Conservation (phyloP, 2,329 filamentous ascomycete genomes). For the Venturia aucupariae region DNA sequence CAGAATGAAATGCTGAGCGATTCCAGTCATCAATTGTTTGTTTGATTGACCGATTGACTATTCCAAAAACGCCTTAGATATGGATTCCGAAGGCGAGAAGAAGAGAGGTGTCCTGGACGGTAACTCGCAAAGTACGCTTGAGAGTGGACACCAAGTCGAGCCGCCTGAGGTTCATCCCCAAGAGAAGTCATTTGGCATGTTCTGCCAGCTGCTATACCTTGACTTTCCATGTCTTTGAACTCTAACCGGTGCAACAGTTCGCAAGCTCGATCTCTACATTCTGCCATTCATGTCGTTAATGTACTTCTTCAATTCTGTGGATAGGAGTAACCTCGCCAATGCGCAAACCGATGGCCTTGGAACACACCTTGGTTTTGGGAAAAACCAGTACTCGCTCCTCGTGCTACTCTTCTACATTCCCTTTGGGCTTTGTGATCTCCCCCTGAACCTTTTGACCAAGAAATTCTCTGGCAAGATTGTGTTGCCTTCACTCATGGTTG, state of each 20-base stretch:
- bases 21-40: too few relatives aligned
- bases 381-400: slow-evolving; percentile 32
- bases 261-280: slow-evolving; percentile 41
- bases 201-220: neutral
- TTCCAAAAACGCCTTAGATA: neutral
- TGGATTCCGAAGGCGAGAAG: neutral
- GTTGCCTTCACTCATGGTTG: slow-evolving; percentile 36
- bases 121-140: neutral
- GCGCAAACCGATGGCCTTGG: neutral
- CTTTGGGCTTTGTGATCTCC: slow-evolving; percentile 41
- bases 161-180: neutral
- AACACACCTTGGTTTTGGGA: neutral
- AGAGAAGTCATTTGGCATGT: neutral
- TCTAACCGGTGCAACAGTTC: neutral
- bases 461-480: slow-evolving; percentile 36
- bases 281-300: slow-evolving; percentile 43
- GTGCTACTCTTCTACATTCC: slow-evolving; percentile 44
- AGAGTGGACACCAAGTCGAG: neutral
- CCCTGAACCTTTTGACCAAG: slow-evolving; percentile 41
- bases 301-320: slow-evolving; percentile 45
- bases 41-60: too few relatives aligned
- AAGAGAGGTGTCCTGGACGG: neutral
- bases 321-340: slow-evolving; percentile 38
- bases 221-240: neutral
- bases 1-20: too few relatives aligned